Conservation (phyloP, 2,329 filamentous ascomycete species). For the Chrysoporthe puriensis region DNA sequence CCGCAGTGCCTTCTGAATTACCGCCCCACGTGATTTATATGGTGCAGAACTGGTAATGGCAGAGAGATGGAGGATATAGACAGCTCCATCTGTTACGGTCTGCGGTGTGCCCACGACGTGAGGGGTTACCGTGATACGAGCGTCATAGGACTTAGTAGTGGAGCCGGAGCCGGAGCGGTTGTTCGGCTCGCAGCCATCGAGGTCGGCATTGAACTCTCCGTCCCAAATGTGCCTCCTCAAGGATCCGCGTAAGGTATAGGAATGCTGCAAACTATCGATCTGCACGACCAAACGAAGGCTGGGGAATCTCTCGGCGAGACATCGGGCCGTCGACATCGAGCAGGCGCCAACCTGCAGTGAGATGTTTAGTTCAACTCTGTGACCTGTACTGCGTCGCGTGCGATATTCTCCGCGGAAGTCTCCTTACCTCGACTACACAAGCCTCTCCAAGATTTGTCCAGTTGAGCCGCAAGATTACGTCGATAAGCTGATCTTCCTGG, state of each 20-base stretch:
- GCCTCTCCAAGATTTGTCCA: constrained; percentile 36
- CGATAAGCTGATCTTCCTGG: constrained; percentile 32
- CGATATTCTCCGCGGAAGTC: not conserved
- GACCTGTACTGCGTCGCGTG: not conserved
- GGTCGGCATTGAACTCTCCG: not conserved
- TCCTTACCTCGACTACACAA: constrained; percentile 36
- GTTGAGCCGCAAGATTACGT: constrained; percentile 35
- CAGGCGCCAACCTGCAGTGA: constrained; percentile 11
- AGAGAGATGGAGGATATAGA: constrained; percentile 40
- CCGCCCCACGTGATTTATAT: not conserved
- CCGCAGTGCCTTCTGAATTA: constrained; percentile 36
- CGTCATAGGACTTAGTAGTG: not conserved
- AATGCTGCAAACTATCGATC: constrained; percentile 19
- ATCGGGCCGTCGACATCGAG: not conserved
- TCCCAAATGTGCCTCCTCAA: not conserved
- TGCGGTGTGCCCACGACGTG: constrained; percentile 32
- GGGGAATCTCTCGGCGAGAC: constrained; percentile 33
- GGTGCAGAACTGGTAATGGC: constrained; percentile 24
- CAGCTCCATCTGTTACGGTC: constrained; percentile 37
- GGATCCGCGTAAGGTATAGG: not conserved
- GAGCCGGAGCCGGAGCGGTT: not conserved
- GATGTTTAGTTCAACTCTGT: not conserved
- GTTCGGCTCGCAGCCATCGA: not conserved
- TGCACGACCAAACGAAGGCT: constrained; percentile 37
- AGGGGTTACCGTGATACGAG: not conserved